Evolutionary conservation across 768 basidiomycete species (phyloP).

Genomic region (Boletus rubescentipes): DNA sequence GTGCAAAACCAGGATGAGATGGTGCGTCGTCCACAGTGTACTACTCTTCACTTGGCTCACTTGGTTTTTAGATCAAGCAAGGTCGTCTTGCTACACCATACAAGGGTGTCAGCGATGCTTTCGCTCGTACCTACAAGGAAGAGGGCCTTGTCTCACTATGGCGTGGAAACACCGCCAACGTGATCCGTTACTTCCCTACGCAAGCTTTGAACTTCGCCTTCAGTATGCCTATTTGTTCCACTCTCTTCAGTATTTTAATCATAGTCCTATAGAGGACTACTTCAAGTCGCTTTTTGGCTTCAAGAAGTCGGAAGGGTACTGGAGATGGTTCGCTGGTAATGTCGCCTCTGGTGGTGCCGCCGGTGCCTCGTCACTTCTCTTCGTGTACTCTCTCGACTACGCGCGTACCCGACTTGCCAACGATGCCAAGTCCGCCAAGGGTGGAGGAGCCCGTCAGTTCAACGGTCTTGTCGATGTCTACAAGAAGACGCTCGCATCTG

Average conservation of each 20-base stretch:
- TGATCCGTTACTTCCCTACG: slow-evolving; percentile 99
- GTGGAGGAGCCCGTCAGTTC: slow-evolving; percentile 93
- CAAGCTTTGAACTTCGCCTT: slow-evolving; percentile 99
- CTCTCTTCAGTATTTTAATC: slow-evolving; percentile 6
- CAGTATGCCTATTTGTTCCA: slow-evolving; percentile 58
- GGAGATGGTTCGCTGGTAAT: slow-evolving; percentile 98
- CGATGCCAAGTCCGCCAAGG: slow-evolving; percentile 94
- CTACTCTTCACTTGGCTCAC: slow-evolving; percentile 4
- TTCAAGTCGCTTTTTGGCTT: slow-evolving; percentile 99
- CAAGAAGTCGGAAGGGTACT: slow-evolving; percentile 97
- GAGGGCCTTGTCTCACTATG: slow-evolving; percentile 96
- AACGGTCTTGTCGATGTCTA: slow-evolving; percentile 98
- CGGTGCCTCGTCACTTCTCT: slow-evolving; percentile 97
- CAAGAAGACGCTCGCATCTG: slow-evolving; percentile 94
- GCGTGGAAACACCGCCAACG: slow-evolving; percentile 99
- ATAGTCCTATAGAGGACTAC: slow-evolving; percentile 69
- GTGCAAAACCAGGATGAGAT: slow-evolving; percentile 99
- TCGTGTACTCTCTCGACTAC: slow-evolving; percentile 99
- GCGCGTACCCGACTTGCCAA: slow-evolving; percentile 99
- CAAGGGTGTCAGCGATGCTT: slow-evolving; percentile 95
- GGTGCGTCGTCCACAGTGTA: slow-evolving; percentile 45
- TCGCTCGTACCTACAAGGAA: slow-evolving; percentile 86
- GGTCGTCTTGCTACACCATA: slow-evolving; percentile 95
- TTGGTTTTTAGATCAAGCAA: slow-evolving; percentile 83
- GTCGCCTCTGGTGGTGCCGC: slow-evolving; percentile 98